phyloP scores from a whole-genome alignment of 2,329 filamentous ascomycete genomes.

The Hypomyces rosellus region DNA sequence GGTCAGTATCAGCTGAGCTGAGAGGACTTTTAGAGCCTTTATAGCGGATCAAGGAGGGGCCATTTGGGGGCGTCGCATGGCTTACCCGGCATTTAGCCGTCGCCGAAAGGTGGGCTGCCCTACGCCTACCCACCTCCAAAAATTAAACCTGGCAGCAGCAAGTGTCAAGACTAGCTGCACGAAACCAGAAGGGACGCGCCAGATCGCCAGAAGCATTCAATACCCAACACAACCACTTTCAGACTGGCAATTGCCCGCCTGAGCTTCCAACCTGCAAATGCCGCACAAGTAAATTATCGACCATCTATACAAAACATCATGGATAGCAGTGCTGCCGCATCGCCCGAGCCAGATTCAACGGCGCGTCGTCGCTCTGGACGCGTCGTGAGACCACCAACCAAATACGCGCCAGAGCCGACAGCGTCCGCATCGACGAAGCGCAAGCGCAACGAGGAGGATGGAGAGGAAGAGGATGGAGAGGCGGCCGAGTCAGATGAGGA shows the following conservation, averaged over 20 bases:
- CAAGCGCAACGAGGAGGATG: conserved; percentile 47
- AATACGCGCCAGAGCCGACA: conserved; percentile 48
- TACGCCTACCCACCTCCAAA: too few species aligned
- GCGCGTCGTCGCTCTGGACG: conserved; percentile 63
- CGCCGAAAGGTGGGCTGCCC: too few species aligned
- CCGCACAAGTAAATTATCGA: conserved; percentile 15
- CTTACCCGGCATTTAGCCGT: too few species aligned
- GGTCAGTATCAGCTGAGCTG: too few species aligned
- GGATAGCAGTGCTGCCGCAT: conserved; percentile 50
- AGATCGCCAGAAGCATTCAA: conserved; percentile 1
- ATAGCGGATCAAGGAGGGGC: too few species aligned
- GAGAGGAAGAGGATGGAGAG: conserved; percentile 43
- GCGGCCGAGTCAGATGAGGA: conserved; percentile 42
- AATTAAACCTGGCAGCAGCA: too few species aligned
- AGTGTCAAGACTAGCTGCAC: conserved; percentile 2
- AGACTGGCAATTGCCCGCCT: conserved; percentile 5
- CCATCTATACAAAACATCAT: conserved; percentile 32
- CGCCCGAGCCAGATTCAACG: conserved; percentile 44
- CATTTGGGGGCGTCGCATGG: too few species aligned
- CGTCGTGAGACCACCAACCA: conserved; percentile 55
- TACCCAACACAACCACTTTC: background rate
- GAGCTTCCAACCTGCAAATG: background rate
- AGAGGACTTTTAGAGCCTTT: too few species aligned
- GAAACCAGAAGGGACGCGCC: conserved; percentile 10
- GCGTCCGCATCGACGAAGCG: conserved; percentile 44